Evolutionary conservation across 768 basidiomycete genomes (phyloP), one percentile per base, ranked within the genome.

Genomic region (Filobasidium wieringae): DNA sequence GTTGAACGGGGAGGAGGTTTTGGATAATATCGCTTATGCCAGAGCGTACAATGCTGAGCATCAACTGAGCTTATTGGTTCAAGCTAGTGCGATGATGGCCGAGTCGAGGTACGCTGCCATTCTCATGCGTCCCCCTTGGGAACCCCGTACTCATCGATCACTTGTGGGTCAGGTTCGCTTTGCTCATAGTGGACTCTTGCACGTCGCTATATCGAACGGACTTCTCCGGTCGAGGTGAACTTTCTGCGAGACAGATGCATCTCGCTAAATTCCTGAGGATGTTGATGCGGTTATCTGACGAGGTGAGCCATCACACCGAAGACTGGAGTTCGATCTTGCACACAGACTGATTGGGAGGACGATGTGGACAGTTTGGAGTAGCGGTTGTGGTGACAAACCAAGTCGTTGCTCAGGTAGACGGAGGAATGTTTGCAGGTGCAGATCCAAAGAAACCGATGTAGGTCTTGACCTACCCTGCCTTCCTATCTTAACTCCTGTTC

Each of bases 41-140:
- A 79, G 95, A 64, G 95, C 95, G 65, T 97, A 96, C 75, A 99
- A 99, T 67, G 93, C 92, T 36, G 95, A 97, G 70, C 95, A 97
- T 75, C 95, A 99, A 69, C 82, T 87, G 55, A 81, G 87, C 53
- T 78, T 99, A 55, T 77, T 99, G 59, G 84, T 89, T 0, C 86
- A 82, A 64, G 95, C 95, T 1, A 89, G 89, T 69, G 95, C 92
- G n/a, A 81, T 99, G 67, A 97, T 99, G 95, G 88, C 91, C 5
- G 95, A 99, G 73, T 96, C 93, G 39, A 83, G 95, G 93, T 92
- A 61, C 30, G 63, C 9, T 12, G 31, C 12, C 24, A 29, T 4
- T 57, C 31, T 8, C 19, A 26, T 8, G 14, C 27, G 40, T 39
- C 6, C 15, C 24, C 14, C 50, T 51, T 51, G 12, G 12, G 36